These are phyloP conservation scores for Pyrus communis DNA, from an alignment of 306 rosid genomes.

Conservation along the genomic window DNA sequence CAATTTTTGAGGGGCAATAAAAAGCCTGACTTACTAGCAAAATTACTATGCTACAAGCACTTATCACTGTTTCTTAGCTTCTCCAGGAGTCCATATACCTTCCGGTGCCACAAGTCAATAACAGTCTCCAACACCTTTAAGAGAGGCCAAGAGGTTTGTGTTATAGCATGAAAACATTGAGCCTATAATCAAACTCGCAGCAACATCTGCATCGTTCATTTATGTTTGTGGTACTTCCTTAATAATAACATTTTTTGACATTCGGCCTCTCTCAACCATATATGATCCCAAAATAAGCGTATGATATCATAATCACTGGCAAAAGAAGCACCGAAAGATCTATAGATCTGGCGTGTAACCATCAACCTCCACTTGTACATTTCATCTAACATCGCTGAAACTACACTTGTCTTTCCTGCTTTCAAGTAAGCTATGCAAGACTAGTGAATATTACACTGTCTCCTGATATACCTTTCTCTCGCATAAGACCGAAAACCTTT, in stretches of 20 bases:
- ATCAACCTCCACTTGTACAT: conserved; percentile 62
- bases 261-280: conserved; percentile 51
- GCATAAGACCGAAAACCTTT: conserved; percentile 47
- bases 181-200: background rate
- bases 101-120: background rate
- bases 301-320: conserved; percentile 29
- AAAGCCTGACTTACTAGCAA: background rate
- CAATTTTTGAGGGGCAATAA: background rate
- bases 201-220: background rate
- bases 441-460: conserved; percentile 64
- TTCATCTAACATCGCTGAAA: conserved; percentile 46
- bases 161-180: background rate
- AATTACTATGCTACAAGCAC: background rate
- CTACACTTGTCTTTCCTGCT: conserved; percentile 44
- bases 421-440: conserved; percentile 68
- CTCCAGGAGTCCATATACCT: background rate
- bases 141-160: background rate
- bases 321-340: conserved; percentile 45
- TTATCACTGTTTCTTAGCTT: background rate
- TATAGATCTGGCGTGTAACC: conserved; percentile 59
- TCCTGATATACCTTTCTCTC: conserved; percentile 43
- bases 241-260: conserved; percentile 51
- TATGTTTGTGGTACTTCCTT: conserved; percentile 40
- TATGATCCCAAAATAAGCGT: conserved; percentile 61
- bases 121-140: background rate